Conservation (phyloP, 306 rosid genomes). For the Cicer arietinum region DNA sequence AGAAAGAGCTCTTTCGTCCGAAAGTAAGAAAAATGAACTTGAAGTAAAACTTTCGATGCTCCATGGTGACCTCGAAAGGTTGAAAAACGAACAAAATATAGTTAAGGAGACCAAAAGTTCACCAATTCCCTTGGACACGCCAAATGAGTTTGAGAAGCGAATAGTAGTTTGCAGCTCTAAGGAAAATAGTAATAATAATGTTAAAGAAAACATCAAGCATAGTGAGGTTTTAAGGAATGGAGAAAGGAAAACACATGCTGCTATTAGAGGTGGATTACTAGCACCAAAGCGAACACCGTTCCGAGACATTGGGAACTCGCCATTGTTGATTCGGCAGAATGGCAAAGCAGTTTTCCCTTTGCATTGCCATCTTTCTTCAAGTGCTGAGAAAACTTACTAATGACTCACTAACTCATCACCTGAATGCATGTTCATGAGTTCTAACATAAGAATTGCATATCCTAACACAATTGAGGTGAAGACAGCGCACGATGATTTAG, state of each 20-base stretch:
- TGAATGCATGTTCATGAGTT: constrained; percentile 11
- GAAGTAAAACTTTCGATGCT: constrained; percentile 54
- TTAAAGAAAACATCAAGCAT: constrained; percentile 47
- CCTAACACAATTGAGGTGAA: constrained; percentile 16
- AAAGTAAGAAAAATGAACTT: constrained; percentile 55
- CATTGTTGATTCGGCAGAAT: constrained; percentile 53
- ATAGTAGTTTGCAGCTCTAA: constrained; percentile 72
- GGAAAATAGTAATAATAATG: constrained; percentile 54
- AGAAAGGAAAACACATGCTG: constrained; percentile 47
- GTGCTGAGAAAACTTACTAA: constrained; percentile 37
- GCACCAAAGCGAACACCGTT: constrained; percentile 59
- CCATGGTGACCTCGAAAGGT: constrained; percentile 52
- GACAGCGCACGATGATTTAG: constrained; percentile 5
- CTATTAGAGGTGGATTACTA: constrained; percentile 24
- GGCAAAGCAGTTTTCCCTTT: constrained; percentile 57
- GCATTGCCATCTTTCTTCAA: constrained; percentile 52
- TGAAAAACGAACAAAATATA: constrained; percentile 49
- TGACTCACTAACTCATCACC: constrained; percentile 18
- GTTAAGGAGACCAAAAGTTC: constrained; percentile 35
- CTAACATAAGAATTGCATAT: constrained; percentile 30
- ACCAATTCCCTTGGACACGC: constrained; percentile 45
- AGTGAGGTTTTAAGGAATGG: constrained; percentile 49
- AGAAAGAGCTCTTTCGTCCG: constrained; percentile 68
- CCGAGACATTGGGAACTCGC: constrained; percentile 67
- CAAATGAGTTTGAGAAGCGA: constrained; percentile 76